Conservation (phyloP, 2,329 filamentous ascomycete species). For the Cordyceps farinosa region DNA sequence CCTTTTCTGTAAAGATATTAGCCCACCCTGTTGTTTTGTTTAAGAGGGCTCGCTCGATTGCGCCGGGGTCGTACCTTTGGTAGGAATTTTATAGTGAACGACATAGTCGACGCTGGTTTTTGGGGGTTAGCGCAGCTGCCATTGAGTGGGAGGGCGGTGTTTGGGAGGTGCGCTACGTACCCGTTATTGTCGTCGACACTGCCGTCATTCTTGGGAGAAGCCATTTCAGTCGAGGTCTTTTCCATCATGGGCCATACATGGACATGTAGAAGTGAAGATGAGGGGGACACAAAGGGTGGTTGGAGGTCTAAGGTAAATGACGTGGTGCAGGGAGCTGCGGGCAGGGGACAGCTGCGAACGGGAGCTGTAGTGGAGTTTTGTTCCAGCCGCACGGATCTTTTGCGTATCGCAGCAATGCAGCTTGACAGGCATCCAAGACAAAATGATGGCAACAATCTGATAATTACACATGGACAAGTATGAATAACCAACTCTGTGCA, state of each 20-base stretch:
- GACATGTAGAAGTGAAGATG: not conserved
- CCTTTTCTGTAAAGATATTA: constrained; percentile 50
- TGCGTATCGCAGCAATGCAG: not conserved
- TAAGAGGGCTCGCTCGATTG: constrained; percentile 8
- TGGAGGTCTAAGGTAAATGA: not conserved
- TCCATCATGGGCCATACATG: not conserved
- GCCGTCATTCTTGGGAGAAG: constrained; percentile 10
- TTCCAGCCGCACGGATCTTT: not conserved
- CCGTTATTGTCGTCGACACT: constrained; percentile 17
- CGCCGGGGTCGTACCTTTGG: constrained; percentile 51
- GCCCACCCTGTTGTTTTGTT: not conserved
- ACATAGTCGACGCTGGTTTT: constrained; percentile 76
- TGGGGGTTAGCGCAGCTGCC: constrained; percentile 14
- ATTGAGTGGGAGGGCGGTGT: not conserved
- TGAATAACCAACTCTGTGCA: too few relatives aligned
- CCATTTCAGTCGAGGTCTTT: not conserved
- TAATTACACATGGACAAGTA: not conserved
- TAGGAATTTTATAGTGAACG: constrained; percentile 70
- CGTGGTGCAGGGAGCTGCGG: constrained; percentile 5
- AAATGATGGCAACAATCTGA: not conserved
- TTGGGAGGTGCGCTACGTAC: not conserved
- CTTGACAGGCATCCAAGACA: not conserved
- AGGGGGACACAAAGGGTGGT: not conserved
- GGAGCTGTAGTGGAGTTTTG: constrained; percentile 14
- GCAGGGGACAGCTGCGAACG: constrained; percentile 1